Evolutionary conservation across 176 grass and related monocot genomes (phyloP).

Genomic region (Zizania latifolia): DNA sequence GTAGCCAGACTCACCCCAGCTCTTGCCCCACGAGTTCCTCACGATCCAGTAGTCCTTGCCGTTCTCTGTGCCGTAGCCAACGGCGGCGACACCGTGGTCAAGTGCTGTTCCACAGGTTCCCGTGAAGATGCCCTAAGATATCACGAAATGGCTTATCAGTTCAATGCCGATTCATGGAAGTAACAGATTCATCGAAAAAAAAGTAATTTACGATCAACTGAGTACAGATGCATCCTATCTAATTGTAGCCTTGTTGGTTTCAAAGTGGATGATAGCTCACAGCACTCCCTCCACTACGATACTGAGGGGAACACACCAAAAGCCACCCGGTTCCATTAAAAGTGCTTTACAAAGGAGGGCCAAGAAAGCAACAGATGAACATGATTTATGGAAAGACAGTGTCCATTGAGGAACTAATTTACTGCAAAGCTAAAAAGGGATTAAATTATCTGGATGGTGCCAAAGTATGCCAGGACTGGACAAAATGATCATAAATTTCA

Average conservation of each 20-base stretch:
- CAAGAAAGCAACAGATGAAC: background rate
- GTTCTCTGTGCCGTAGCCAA: slow-evolving; percentile 62
- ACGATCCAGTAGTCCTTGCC: slow-evolving; percentile 87
- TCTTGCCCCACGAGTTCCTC: slow-evolving; percentile 76
- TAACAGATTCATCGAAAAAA: background rate
- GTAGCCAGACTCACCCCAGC: slow-evolving; percentile 73
- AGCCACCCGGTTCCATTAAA: background rate
- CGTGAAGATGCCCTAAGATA: slow-evolving; percentile 63
- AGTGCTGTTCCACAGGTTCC: slow-evolving; percentile 69
- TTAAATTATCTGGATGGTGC: background rate
- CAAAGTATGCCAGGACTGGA: background rate
- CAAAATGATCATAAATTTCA: background rate
- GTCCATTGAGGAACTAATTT: background rate
- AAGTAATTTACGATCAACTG: background rate
- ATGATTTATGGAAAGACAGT: background rate
- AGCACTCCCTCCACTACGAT: slow-evolving; percentile 16
- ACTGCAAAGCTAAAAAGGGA: background rate
- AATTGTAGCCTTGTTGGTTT: background rate
- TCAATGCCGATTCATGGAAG: background rate
- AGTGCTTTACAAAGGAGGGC: slow-evolving; percentile 21
- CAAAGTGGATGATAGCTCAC: slow-evolving; percentile 18
- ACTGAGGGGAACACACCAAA: background rate
- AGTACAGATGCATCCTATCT: background rate
- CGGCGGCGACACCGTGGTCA: slow-evolving; percentile 68
- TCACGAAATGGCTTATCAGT: slow-evolving; percentile 8